Evolutionary conservation across 371 early-diverging fungal genomes (phyloP), one percentile per base, ranked within the genome.

Genomic region (Mucor plumbeus): DNA sequence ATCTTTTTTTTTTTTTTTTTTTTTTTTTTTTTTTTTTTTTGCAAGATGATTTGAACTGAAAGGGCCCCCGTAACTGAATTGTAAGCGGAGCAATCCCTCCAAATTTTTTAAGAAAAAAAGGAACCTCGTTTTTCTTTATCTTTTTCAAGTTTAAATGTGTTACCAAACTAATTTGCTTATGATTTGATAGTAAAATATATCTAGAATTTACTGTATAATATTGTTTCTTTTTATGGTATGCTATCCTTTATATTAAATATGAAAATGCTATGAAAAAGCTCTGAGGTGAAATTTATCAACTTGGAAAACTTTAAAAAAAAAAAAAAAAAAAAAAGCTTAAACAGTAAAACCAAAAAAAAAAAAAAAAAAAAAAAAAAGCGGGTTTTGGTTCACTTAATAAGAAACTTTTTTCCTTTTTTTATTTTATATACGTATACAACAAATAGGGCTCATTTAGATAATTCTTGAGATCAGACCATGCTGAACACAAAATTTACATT

Each of bases 51-150:
- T 26, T 26, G 26, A 13, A 4, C 13, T 11, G 43, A 43, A n/a
- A 43, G 43, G 43, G 43, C 5, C n/a, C 44, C 44, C 43, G n/a
- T 17, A 17, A 44, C 44, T 44, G 44, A 44, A 44, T 44, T 44
- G 44, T 17, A 44, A 44, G 44, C 44, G 44, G 44, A 44, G 44
- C 44, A 44, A 44, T 17, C 44, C 40, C 14, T 17, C 44, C 44
- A 44, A 17, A 17, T 44, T 17, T 17, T 17, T 44, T 17, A 44
- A n/a, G n/a, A n/a, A n/a, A n/a, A n/a, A n/a, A n/a, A n/a, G n/a
- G n/a, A n/a, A 44, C 44, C 44, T 44, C 44, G 44, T 44, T 44
- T 44, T 44, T 44, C 44, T 44, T 44, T 44, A n/a, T 44, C 44
- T n/a, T 17, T 44, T 44, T 17, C 44, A 44, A 17, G 15, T 6